Base-by-base conservation (phyloP, 495 filamentous ascomycete genomes). In the Penicillium argentinense region DNA sequence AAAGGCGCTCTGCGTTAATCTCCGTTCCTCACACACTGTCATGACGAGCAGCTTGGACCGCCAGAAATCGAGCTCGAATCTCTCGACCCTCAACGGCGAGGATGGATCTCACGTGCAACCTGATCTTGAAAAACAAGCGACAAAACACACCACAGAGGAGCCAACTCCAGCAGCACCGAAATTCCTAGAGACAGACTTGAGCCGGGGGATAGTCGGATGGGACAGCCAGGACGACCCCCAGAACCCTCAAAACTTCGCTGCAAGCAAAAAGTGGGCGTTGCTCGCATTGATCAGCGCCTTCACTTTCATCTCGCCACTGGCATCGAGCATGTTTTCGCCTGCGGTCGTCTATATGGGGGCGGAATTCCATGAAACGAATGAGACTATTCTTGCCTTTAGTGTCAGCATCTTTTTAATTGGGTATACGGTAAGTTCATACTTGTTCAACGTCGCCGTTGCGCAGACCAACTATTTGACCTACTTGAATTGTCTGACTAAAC, bases 301-400 rank as follows among this genome's bases (percentile, higher is more conserved):
- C 37, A 80, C 78, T 7, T 71, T 84, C 37, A 49, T 74, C 12
- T 68, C 66, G 5, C 66, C 72, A 0, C 69, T 84, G 0, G 81
- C 81, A 2, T 85, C 80, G 12, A 81, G 81, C 34, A 89, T 91
- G 77, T 80, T 91, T 13, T 80, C 87, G 3, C 88, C 88, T 0
- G 80, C 82, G 0, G 64, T 87, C 1, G 49, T 49, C 12, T 59
- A 68, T 3, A 76, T 88, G 29, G 66, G 71, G 25, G 39, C 27
- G 8, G 87, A 91, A 4, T 74, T 91, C 23, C 46, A 72, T n/a
- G 82, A 85, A n/a, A 72, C 61, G 0, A 75, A 77, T 53, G 47
- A 64, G 37, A 76, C 70, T 4, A 50, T 83, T 6, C 57, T 71
- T 1, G 61, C 77, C 0, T 73, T 84, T 39, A 71, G 66, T 36